These are phyloP conservation scores for Camelina laxa DNA, from an alignment of 345 rosid species.

Conservation along the genomic window DNA sequence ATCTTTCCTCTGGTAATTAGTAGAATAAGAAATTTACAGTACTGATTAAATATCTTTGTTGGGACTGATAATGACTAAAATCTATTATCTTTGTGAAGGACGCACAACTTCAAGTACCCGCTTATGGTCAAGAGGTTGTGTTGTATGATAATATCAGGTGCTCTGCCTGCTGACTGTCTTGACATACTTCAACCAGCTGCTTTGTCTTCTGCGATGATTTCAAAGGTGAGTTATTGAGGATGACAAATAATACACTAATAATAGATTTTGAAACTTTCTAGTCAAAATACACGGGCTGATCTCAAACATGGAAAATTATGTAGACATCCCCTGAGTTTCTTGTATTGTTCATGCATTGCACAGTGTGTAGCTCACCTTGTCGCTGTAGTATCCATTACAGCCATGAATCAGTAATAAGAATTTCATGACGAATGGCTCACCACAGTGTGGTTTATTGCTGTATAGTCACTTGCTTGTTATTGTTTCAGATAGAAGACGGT, in stretches of 20 bases:
- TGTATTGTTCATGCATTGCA: constrained; percentile 4
- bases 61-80: constrained; percentile 5
- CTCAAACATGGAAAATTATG: constrained; percentile 5
- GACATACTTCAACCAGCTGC: constrained; percentile 77
- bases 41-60: background rate
- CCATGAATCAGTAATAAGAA: background rate
- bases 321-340: background rate
- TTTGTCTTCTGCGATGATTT: constrained; percentile 58
- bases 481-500: constrained; percentile 76
- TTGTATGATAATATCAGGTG: constrained; percentile 77
- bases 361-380: constrained; percentile 10
- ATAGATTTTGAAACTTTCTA: background rate
- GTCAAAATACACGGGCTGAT: background rate
- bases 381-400: constrained; percentile 8
- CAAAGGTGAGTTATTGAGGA: constrained; percentile 50
- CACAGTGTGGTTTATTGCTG: background rate
- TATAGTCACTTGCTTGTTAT: constrained; percentile 8
- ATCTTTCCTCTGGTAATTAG: constrained; percentile 3
- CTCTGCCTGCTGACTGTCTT: constrained; percentile 51
- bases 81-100: constrained; percentile 47
- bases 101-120: constrained; percentile 78
- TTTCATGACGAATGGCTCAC: background rate
- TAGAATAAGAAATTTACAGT: constrained; percentile 1
- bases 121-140: constrained; percentile 80
- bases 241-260: background rate